These are phyloP conservation scores for Eucalyptus marginata DNA, from an alignment of 345 rosid genomes.

Conservation along the genomic window DNA sequence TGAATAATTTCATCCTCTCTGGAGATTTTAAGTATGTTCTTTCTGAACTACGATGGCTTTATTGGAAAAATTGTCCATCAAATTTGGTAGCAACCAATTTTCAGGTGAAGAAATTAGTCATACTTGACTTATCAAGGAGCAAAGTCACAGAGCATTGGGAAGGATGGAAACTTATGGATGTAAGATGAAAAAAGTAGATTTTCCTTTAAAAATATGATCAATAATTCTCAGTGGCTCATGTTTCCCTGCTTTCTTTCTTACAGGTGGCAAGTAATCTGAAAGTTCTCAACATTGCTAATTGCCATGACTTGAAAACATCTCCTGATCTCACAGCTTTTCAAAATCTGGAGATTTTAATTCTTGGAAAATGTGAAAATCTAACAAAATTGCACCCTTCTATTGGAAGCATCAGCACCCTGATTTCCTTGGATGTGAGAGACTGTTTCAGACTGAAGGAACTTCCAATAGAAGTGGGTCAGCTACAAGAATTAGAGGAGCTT, in stretches of 20 bases:
- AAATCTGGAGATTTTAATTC: not conserved
- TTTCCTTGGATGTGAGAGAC: not conserved
- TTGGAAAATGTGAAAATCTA: not conserved
- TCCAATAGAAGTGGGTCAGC: not conserved
- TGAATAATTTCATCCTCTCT: not conserved
- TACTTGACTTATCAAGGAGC: not conserved
- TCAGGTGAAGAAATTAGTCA: not conserved
- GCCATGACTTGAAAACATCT: not conserved
- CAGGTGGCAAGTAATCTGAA: not conserved
- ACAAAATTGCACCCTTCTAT: not conserved
- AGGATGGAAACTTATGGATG: not conserved
- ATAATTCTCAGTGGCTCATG: not conserved
- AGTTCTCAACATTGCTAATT: not conserved
- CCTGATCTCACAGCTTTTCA: not conserved
- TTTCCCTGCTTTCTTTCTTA: not conserved
- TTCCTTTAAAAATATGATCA: not conserved
- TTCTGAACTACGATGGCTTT: not conserved
- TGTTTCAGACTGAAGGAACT: not conserved
- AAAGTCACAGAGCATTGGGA: not conserved
- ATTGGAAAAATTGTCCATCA: not conserved
- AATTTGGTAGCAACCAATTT: not conserved
- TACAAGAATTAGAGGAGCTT: not conserved
- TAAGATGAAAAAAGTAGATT: not conserved
- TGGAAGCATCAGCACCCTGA: not conserved
- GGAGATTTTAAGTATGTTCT: not conserved